Percentiles rank a stretch among this genome's conserved stretches.
Evolutionary conservation across 176 grass and related monocot genomes (phyloP).

Genomic region (Raddia guianensis): DNA sequence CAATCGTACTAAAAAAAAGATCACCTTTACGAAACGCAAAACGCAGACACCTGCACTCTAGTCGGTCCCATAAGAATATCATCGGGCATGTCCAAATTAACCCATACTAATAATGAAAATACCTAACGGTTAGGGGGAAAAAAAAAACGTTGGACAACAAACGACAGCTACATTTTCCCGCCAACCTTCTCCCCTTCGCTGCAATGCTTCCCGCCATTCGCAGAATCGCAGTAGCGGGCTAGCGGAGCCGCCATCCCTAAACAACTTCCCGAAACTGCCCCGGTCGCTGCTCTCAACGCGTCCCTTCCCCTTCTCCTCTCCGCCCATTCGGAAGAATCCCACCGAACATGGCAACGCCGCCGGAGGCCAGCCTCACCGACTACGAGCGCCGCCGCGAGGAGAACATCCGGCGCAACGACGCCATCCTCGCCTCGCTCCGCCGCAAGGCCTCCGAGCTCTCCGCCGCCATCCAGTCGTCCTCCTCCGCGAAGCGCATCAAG

Average conservation of each 20-base stretch:
- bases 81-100: too few relatives aligned
- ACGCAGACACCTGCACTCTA: too few relatives aligned
- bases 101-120: too few relatives aligned
- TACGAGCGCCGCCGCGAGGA: slow-evolving; percentile 54
- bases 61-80: too few relatives aligned
- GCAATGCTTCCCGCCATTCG: slow-evolving; percentile 32
- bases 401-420: slow-evolving; percentile 57
- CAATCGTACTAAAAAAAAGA: too few relatives aligned
- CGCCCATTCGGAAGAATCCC: neutral
- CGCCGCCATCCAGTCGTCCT: slow-evolving; percentile 33
- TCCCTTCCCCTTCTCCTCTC: neutral
- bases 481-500: slow-evolving; percentile 34
- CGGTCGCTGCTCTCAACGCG: too few relatives aligned
- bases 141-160: too few relatives aligned
- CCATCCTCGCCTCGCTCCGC: slow-evolving; percentile 62
- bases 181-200: neutral
- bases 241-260: neutral
- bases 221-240: too few relatives aligned
- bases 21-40: too few relatives aligned
- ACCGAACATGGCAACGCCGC: slow-evolving; percentile 30
- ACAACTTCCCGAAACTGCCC: neutral
- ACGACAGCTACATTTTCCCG: neutral
- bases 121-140: too few relatives aligned
- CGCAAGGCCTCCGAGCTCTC: slow-evolving; percentile 62
- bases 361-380: slow-evolving; percentile 36